Evolutionary conservation across 257 asterid species (phyloP), one percentile per base, ranked within the genome.

Genomic region (Penstemon eatonii): DNA sequence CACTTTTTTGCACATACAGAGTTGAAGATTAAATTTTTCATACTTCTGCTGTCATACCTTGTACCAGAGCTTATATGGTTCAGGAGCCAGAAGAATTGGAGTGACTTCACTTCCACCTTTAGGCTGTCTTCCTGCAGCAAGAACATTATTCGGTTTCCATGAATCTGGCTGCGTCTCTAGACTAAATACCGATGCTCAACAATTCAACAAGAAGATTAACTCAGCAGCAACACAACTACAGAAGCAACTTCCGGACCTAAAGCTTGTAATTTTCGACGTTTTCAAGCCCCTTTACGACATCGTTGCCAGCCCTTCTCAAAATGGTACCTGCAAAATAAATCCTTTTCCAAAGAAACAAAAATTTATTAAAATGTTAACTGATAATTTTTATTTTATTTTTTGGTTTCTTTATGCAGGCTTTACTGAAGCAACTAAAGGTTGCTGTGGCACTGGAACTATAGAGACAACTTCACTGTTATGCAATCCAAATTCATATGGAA

Each of bases 41-140:
- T 50, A 37, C 3, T 0, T 55, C 43, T 41, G 8, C 2, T 47
- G 8, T 2, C 19, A 5, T 54, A 65, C 63, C 42, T 56, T 44
- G 69, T 33, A 7, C 33, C 83, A 93, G 96, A 78, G 71, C 63
- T 72, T 94, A 64, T 76, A 94, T 64, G 91, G 95, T 4, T 39
- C 66, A 40, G 99, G 99, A 80, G 99, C 97, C 0, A 87, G 97
- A 70, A 84, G 82, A 72, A 89, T 94, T 6, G 99, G 99, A 41
- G 96, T 83, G 55, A 94, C 96, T 53, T 91, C 99, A 56, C 86
- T 94, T 3, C 97, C 99, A 41, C 99, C 99, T 42, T n/a, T 81
- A 49, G 99, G 97, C 2, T 94, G 97, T 78, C 83, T 94, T 0
- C 99, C 96, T 0, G 86, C 88, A 7, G 80, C 99, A 9, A 83